Conservation (phyloP, 345 rosid species). For the Sisymbrium irio region DNA sequence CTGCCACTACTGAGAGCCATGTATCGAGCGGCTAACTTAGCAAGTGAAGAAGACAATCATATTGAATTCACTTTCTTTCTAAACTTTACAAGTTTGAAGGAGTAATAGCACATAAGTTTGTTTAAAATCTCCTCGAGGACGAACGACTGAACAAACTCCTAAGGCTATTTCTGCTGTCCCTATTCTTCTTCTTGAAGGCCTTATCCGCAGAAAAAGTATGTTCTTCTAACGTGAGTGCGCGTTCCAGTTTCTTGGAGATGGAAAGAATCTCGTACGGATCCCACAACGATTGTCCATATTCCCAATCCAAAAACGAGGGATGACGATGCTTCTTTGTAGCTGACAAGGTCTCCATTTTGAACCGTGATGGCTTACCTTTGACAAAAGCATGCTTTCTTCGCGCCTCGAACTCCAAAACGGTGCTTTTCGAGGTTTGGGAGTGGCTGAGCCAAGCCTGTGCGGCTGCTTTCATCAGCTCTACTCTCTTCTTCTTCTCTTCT, state of each 20-base stretch:
- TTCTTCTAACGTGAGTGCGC: constrained; percentile 45
- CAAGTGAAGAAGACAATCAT: not conserved
- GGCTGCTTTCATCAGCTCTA: constrained; percentile 75
- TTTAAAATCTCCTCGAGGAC: constrained; percentile 50
- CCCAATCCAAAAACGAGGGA: constrained; percentile 47
- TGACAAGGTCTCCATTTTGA: constrained; percentile 57
- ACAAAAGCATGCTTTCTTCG: constrained; percentile 37
- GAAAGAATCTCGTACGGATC: constrained; percentile 79
- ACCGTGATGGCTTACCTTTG: constrained; percentile 57
- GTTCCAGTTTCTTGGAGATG: constrained; percentile 57
- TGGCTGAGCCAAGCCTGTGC: constrained; percentile 86
- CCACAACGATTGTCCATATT: constrained; percentile 61
- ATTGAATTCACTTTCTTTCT: not conserved
- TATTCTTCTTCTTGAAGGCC: constrained; percentile 20
- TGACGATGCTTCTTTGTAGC: constrained; percentile 6
- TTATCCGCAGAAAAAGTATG: constrained; percentile 24
- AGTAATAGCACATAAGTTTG: constrained; percentile 5
- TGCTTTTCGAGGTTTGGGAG: constrained; percentile 40
- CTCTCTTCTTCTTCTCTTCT: constrained; percentile 32
- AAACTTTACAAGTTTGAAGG: constrained; percentile 11
- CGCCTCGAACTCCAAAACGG: constrained; percentile 56
- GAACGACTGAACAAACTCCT: constrained; percentile 56
- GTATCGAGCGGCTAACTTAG: not conserved
- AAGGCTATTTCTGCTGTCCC: constrained; percentile 61
- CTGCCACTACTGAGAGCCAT: no score